These are phyloP conservation scores for Wickerhamomyces sydowiorum DNA, from an alignment of 805 yeast species.

Conservation along the genomic window DNA sequence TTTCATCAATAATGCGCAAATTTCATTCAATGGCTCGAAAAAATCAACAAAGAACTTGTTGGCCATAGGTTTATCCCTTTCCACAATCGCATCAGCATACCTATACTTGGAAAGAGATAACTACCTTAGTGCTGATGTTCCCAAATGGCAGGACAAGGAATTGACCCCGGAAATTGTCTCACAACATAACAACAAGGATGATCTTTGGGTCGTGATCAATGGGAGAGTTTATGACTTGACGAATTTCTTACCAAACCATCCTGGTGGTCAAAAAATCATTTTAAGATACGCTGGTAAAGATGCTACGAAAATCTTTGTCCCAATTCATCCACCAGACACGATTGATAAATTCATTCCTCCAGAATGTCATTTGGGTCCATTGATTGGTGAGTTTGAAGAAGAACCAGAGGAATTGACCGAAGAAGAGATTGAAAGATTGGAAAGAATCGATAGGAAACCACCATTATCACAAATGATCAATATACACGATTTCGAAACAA, in stretches of 20 bases:
- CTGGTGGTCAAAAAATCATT: constrained; percentile 73
- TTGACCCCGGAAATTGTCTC: constrained; percentile 23
- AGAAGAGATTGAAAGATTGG: constrained; percentile 38
- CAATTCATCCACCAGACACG: constrained; percentile 88
- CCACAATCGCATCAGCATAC: not conserved
- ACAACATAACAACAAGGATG: constrained; percentile 34
- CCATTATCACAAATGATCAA: constrained; percentile 66
- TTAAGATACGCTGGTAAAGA: constrained; percentile 78
- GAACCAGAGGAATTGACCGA: constrained; percentile 28
- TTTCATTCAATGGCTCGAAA: no score
- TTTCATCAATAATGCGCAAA: no score
- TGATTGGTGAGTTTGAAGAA: constrained; percentile 31
- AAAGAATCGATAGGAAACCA: constrained; percentile 50
- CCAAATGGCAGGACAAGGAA: constrained; percentile 1
- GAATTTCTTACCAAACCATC: constrained; percentile 69
- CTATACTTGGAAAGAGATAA: not conserved
- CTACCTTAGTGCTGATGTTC: not conserved
- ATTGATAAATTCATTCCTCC: constrained; percentile 54
- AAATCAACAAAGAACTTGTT: no score
- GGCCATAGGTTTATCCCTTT: not conserved
- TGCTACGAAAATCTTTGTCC: constrained; percentile 79
- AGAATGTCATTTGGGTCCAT: constrained; percentile 58
- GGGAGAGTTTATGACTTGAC: constrained; percentile 78
- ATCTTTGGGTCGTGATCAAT: constrained; percentile 83
- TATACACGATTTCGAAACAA: constrained; percentile 78